A percentile compares a stretch with the other conserved stretches of the same genome.
phyloP scores from a whole-genome alignment of 2,329 filamentous ascomycete species.

The Diaporthe longicolla region DNA sequence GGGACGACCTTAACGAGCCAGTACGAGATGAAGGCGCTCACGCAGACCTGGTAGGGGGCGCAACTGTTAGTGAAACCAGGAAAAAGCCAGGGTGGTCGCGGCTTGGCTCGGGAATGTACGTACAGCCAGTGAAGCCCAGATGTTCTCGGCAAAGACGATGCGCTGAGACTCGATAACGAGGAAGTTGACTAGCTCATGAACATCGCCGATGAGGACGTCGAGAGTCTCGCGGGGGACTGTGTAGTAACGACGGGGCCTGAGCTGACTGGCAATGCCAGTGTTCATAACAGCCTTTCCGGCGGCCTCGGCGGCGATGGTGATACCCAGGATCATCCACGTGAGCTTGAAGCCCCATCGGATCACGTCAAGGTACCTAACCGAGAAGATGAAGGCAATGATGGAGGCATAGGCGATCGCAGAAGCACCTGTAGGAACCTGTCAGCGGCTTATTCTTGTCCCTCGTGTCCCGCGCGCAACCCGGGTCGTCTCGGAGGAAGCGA shows the following conservation, averaged over 20 bases:
- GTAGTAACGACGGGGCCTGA: slow-evolving; percentile 78
- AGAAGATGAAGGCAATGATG: slow-evolving; percentile 72
- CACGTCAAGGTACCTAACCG: slow-evolving; percentile 75
- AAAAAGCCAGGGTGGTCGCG: slow-evolving; percentile 35
- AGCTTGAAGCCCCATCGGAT: slow-evolving; percentile 76
- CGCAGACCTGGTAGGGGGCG: slow-evolving; percentile 62
- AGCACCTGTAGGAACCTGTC: slow-evolving; percentile 62
- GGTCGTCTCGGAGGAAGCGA: not conserved
- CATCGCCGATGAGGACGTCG: slow-evolving; percentile 72
- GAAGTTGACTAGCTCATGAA: slow-evolving; percentile 80
- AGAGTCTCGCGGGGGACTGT: slow-evolving; percentile 74
- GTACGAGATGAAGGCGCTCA: slow-evolving; percentile 75
- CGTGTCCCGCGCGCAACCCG: slow-evolving; percentile 1
- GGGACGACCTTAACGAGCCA: slow-evolving; percentile 78
- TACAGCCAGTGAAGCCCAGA: slow-evolving; percentile 72
- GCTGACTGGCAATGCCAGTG: slow-evolving; percentile 74
- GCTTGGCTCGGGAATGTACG: slow-evolving; percentile 51
- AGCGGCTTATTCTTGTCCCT: slow-evolving; percentile 41
- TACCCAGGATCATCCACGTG: slow-evolving; percentile 73
- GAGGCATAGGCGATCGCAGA: slow-evolving; percentile 75
- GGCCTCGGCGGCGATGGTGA: slow-evolving; percentile 73
- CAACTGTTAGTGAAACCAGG: slow-evolving; percentile 30
- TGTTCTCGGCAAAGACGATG: slow-evolving; percentile 77
- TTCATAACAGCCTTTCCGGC: slow-evolving; percentile 73
- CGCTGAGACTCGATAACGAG: slow-evolving; percentile 79